Percentiles rank a stretch among this genome's conserved stretches.
Evolutionary conservation across 306 rosid genomes (phyloP).

Genomic region (Acmispon strigosus): DNA sequence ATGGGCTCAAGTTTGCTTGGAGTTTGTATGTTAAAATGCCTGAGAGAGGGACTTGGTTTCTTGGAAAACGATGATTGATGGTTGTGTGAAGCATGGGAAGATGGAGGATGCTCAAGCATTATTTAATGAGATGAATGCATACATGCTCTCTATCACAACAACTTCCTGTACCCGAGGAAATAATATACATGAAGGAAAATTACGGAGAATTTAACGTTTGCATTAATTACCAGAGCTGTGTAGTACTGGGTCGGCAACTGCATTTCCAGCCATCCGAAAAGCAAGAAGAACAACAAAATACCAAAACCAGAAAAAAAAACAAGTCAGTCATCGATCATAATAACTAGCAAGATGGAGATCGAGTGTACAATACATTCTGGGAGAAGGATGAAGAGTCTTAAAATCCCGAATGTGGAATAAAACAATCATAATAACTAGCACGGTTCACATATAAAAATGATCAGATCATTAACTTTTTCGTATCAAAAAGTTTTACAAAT

Average conservation of each 20-base stretch:
- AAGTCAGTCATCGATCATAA: background rate
- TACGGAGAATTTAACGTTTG: background rate
- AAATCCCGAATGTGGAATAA: too few species aligned
- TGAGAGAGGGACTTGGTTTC: constrained; percentile 59
- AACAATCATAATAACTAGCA: too few species aligned
- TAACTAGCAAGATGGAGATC: too few species aligned
- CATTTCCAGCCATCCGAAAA: constrained; percentile 25
- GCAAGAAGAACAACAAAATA: background rate
- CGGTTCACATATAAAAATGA: too few species aligned
- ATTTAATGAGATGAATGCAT: constrained; percentile 50
- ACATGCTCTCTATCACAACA: too few species aligned
- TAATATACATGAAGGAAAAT: background rate
- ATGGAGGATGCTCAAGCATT: constrained; percentile 47
- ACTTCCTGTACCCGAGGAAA: background rate
- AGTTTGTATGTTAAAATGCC: constrained; percentile 58
- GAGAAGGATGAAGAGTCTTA: too few species aligned
- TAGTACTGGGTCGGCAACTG: constrained; percentile 94
- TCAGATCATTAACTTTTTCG: too few species aligned
- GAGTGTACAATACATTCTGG: too few species aligned
- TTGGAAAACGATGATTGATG: constrained; percentile 73
- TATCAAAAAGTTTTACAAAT: too few species aligned
- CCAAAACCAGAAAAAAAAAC: background rate
- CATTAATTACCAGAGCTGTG: constrained; percentile 75
- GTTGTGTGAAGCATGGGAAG: constrained; percentile 51
- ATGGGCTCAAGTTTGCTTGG: constrained; percentile 44